A percentile compares a stretch with the other conserved stretches of the same genome.
phyloP scores from a whole-genome alignment of 495 filamentous ascomycete genomes.

The Neurospora hispaniola region DNA sequence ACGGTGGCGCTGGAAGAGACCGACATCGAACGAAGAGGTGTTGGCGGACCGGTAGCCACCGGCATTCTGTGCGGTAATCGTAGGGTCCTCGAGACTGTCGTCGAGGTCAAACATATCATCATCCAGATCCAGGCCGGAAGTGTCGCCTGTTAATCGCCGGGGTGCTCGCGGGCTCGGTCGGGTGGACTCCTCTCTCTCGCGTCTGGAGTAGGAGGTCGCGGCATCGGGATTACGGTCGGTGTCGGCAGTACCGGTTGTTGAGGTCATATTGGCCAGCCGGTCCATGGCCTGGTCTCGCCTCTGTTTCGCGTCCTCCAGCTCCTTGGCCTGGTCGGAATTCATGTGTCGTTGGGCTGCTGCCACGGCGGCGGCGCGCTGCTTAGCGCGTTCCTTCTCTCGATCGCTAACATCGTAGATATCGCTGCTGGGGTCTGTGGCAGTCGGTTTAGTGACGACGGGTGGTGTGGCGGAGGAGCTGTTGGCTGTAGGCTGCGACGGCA shows the following conservation, averaged over 20 bases:
- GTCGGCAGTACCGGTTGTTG: conserved; percentile 13
- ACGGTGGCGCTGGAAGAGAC: conserved; percentile 29
- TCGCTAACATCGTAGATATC: conserved; percentile 38
- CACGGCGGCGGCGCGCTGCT: conserved; percentile 6
- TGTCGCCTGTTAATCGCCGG: conserved; percentile 22
- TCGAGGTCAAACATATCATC: conserved; percentile 36
- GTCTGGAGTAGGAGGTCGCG: conserved; percentile 8
- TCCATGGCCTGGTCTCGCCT: conserved; percentile 32
- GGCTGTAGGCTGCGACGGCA: conserved; percentile 18
- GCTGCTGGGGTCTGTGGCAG: conserved; percentile 10
- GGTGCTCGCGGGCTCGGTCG: conserved; percentile 12
- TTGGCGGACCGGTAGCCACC: conserved; percentile 31
- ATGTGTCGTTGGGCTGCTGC: not conserved
- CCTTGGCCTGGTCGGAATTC: conserved; percentile 20
- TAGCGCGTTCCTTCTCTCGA: conserved; percentile 28
- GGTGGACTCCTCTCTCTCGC: conserved; percentile 10
- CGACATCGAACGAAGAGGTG: conserved; percentile 33
- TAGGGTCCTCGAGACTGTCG: conserved; percentile 27
- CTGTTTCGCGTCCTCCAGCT: conserved; percentile 19
- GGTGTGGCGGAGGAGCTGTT: conserved; percentile 11
- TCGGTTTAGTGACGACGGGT: conserved; percentile 1
- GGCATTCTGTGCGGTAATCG: conserved; percentile 17
- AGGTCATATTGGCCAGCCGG: conserved; percentile 28
- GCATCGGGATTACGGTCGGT: conserved; percentile 10
- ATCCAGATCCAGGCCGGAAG: conserved; percentile 37